phyloP scores from a whole-genome alignment of 257 asterid species.

The Solanum gandarillasii region DNA sequence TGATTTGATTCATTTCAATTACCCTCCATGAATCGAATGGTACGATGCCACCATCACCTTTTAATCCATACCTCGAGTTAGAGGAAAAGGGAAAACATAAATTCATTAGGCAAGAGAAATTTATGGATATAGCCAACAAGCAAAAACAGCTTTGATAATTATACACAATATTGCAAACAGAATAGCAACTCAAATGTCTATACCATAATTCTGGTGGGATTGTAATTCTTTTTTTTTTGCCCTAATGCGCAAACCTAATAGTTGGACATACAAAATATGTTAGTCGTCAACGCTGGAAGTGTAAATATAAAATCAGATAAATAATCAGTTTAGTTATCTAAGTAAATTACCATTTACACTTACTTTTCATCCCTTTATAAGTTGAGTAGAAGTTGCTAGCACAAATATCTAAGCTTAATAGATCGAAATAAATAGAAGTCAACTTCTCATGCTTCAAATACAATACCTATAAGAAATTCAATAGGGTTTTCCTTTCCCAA shows the following conservation, averaged over 20 bases:
- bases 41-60: conserved; percentile 41
- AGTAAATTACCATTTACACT: neutral
- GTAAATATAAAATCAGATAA: neutral
- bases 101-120: neutral
- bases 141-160: neutral
- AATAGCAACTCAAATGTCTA: neutral
- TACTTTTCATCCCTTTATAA: neutral
- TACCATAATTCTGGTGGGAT: conserved; percentile 48
- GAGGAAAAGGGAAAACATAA: neutral
- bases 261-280: neutral
- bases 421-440: neutral
- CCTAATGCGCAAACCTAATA: conserved; percentile 85
- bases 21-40: conserved; percentile 75
- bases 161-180: neutral
- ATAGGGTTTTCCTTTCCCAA: neutral
- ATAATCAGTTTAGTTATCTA: neutral
- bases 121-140: too few species aligned
- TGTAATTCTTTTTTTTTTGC: conserved; percentile 67
- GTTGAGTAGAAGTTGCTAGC: neutral
- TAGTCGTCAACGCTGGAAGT: neutral
- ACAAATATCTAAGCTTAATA: neutral
- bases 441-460: neutral
- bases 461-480: neutral
- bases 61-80: conserved; percentile 9
- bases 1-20: conserved; percentile 19